Percentiles rank a stretch among this genome's conserved stretches.
Evolutionary conservation across 208 protist genomes (phyloP).

Genomic region (Trypanosoma mega): DNA sequence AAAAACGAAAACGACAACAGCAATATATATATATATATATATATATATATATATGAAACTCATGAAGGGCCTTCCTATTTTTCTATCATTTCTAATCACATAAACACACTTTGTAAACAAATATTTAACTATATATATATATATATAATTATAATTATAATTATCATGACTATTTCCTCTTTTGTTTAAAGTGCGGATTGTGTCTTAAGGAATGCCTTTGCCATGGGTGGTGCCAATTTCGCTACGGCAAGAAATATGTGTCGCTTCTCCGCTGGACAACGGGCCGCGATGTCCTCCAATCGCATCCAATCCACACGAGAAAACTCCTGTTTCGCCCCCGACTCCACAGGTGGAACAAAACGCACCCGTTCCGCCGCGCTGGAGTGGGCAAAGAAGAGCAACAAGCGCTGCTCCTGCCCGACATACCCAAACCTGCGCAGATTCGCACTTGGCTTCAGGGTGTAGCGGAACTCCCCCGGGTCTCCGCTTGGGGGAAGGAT

Average conservation of each 20-base stretch:
- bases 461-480: slow-evolving; percentile 64
- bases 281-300: slow-evolving; percentile 22
- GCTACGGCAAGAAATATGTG: slow-evolving; percentile 63
- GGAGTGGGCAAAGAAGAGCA: slow-evolving; percentile 65
- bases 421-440: slow-evolving; percentile 62
- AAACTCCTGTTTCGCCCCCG: slow-evolving; percentile 31
- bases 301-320: slow-evolving; percentile 27
- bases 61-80: too few species aligned
- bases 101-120: too few species aligned
- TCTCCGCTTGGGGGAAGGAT: slow-evolving; percentile 62
- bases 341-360: slow-evolving; percentile 50
- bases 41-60: too few species aligned
- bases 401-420: slow-evolving; percentile 75
- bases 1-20: too few species aligned
- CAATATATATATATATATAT: too few species aligned
- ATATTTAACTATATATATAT: not conserved
- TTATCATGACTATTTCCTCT: not conserved
- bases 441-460: slow-evolving; percentile 44
- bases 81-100: too few species aligned
- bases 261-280: slow-evolving; percentile 42
- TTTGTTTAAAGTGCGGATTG: slow-evolving; percentile 2
- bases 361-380: slow-evolving; percentile 48
- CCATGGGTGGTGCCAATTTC: slow-evolving; percentile 37
- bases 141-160: not conserved
- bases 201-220: slow-evolving; percentile 33